Base-by-base conservation (phyloP, 1,139 yeast genomes). In the Yamadazyma membranifaciens region DNA sequence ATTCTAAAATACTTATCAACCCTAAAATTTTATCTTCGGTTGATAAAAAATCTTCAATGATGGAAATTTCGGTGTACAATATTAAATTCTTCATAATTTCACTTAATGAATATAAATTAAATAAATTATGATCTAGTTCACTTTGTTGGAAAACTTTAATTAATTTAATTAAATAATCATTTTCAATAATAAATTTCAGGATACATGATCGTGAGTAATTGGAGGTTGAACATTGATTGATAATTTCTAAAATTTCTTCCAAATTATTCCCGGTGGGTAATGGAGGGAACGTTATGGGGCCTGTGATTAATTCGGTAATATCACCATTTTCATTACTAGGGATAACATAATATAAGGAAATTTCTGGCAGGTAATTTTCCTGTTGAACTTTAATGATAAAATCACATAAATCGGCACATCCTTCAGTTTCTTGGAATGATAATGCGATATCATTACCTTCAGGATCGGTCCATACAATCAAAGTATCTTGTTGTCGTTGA, bases 401-500 rank as follows among this genome's bases (percentile, higher is more conserved):
- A 39, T 87, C 92, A 59, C 96, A 88, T 37, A 91, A 60, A 12
- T 82, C 79, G 12, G 87, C 78, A 60, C 98, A 92, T 0, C 98
- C 98, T 39, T 84, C 87, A 31, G 87, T 81, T 56, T 89, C 98
- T 59, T 92, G 97, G 62, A 92, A 92, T 39, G 95, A 86, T 33
- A 92, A 69, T 4, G 98, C 98, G 50, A 89, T 78, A 59, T 89
- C 96, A 44, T 78, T 78, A 3, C 92, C 92, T 15, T 77, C 72
- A 7, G 71, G 61, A 55, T 88, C 96, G 6, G 95, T 87, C 98
- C 98, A 92, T 15, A 92, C 96, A 15, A 92, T 87, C 38, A 92
- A 68, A 0, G 97, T 89, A 47, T 89, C 97, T 57, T 92, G 98
- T 57, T 91, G 97, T 54, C 95, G 75, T 59, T 91, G 98, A 58